Evolutionary conservation across 495 filamentous ascomycete species (phyloP).

Genomic region (Aspergillus affinis): DNA sequence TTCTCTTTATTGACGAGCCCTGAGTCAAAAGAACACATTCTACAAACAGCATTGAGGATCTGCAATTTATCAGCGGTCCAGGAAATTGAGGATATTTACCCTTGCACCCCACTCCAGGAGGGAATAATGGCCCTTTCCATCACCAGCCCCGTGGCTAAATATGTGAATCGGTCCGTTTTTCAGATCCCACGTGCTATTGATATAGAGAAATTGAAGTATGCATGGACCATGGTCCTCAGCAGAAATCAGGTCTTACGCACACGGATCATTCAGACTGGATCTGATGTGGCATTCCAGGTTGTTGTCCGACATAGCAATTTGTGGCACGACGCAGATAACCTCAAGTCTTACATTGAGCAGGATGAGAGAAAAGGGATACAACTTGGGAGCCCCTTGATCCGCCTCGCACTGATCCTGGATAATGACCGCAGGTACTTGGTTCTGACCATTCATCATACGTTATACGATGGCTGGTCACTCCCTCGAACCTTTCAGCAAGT

Average conservation of each 20-base stretch:
- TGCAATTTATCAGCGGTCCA: neutral
- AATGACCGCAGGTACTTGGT: neutral
- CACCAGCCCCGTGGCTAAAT: neutral
- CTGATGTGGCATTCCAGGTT: neutral
- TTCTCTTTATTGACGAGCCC: neutral
- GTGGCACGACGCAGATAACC: neutral
- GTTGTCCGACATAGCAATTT: neutral
- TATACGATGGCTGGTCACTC: neutral
- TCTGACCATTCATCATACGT: neutral
- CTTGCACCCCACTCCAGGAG: slow-evolving; percentile 57
- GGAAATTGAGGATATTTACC: slow-evolving; percentile 41
- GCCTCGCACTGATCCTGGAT: neutral
- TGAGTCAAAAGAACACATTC: neutral
- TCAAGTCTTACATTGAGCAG: neutral
- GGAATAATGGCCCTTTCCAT: slow-evolving; percentile 12
- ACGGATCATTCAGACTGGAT: neutral
- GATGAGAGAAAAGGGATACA: neutral
- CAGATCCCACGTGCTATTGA: neutral
- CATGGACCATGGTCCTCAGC: neutral
- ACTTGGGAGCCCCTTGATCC: neutral
- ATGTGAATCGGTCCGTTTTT: neutral
- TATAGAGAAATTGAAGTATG: neutral
- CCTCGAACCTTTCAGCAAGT: neutral
- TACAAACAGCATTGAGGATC: neutral
- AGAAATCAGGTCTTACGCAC: neutral